Evolutionary conservation across 192 early-diverging fungal species (phyloP), one percentile per base, ranked within the genome.

Genomic region (Backusella tarrabulga): DNA sequence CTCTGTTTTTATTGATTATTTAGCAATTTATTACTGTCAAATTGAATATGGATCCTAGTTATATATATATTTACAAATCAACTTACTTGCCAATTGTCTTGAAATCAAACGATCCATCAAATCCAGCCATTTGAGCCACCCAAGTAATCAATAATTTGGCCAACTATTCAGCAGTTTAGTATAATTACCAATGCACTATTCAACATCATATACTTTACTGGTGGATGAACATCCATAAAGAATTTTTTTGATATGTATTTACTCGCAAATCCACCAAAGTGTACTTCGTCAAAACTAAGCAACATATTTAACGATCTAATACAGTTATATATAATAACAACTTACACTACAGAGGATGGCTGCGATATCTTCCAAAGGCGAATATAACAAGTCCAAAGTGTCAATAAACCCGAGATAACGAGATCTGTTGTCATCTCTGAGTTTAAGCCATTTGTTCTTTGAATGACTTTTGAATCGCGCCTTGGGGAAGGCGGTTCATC

Each of bases 151-250:
- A 56, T 75, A 87, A 72, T 34, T 82, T 87, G 35, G 77, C 86
- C 52, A 87, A 70, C 71, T 82, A 73, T 44, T 34, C 23, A 67
- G 2, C 15, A 32, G 38, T 34, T 66, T 54, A 21, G 3, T 6
- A 15, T 56, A 52, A 54, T 73, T 34, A 44, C 9, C 14, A 34
- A 0, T 38, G 21, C 15, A 34, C 32, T 2, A 50, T 54, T 32
- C 17, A 17, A 26, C 8, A 72, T 12, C 14, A 72, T 68, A 93
- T 94, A 56, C 95, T 29, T 95, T 72, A 98, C 90, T 14, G 95
- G 96, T 35, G 97, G 97, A 76, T 98, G 97, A 6, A 97, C 94
- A 78, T 98, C 97, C 87, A 98, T 97, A 81, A 91, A 97, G 82
- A 95, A 98, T 32, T 92, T 91, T 21, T 93, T 87, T 63, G 90